These are phyloP conservation scores for Alloascoidea hylecoeti DNA, from an alignment of 805 yeast genomes.

Conservation along the genomic window DNA sequence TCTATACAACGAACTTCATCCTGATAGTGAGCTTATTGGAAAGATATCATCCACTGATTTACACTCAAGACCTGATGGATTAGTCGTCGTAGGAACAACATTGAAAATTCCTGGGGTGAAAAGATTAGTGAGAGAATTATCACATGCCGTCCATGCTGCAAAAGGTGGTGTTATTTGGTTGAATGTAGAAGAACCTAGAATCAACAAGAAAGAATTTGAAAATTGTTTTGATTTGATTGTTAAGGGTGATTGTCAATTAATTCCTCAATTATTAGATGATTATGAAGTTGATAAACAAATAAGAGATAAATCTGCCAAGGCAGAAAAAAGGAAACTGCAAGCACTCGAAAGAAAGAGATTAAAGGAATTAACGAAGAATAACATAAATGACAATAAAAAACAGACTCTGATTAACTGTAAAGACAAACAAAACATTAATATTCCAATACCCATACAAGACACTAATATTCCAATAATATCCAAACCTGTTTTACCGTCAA, in stretches of 20 bases:
- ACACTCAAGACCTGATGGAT: slow-evolving; percentile 54
- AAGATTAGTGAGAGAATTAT: slow-evolving; percentile 44
- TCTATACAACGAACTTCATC: slow-evolving; percentile 63
- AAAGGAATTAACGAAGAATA: neutral
- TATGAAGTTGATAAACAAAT: slow-evolving; percentile 9
- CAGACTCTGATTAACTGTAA: no score
- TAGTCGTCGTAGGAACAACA: slow-evolving; percentile 76
- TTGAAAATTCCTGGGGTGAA: slow-evolving; percentile 67
- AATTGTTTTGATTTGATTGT: slow-evolving; percentile 43
- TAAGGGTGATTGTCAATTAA: slow-evolving; percentile 50
- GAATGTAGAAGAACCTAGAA: slow-evolving; percentile 36
- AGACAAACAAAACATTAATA: no score
- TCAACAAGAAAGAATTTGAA: slow-evolving; percentile 29
- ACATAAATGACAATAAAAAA: no score
- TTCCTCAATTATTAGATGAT: slow-evolving; percentile 23
- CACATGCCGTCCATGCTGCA: slow-evolving; percentile 37
- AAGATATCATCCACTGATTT: slow-evolving; percentile 57
- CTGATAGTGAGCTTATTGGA: slow-evolving; percentile 82
- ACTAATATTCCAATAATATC: no score
- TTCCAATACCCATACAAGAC: no score
- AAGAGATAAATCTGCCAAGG: slow-evolving; percentile 7
- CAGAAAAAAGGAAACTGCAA: slow-evolving; percentile 1
- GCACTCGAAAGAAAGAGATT: neutral
- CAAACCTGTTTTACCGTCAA: no score
- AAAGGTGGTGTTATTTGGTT: slow-evolving; percentile 52